phyloP scores from a whole-genome alignment of 1,139 yeast species.

The Yamadazyma mexicana region DNA sequence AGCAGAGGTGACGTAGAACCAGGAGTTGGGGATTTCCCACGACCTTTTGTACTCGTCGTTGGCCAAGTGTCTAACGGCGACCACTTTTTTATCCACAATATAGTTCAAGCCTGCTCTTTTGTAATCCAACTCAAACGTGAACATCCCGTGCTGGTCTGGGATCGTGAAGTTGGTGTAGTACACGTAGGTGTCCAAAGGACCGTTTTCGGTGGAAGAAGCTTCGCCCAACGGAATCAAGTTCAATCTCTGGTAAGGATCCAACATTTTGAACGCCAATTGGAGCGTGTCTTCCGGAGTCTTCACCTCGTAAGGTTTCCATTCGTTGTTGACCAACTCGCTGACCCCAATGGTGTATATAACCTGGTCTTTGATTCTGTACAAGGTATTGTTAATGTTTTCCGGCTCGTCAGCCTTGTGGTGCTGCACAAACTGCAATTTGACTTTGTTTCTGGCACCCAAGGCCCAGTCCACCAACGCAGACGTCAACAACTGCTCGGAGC shows the following conservation, averaged over 20 bases:
- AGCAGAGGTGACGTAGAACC: constrained; percentile 84
- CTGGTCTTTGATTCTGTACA: constrained; percentile 75
- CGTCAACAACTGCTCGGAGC: constrained; percentile 58
- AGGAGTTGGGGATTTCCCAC: constrained; percentile 89
- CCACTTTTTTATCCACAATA: constrained; percentile 64
- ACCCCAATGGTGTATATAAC: constrained; percentile 65
- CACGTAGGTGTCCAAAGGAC: constrained; percentile 36
- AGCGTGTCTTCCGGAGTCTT: constrained; percentile 51
- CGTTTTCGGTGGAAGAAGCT: constrained; percentile 33
- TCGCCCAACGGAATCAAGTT: constrained; percentile 51
- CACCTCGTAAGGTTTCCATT: constrained; percentile 68
- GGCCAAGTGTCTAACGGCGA: constrained; percentile 90
- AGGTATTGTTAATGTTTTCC: constrained; percentile 33
- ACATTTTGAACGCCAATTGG: constrained; percentile 85
- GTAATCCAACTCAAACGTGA: constrained; percentile 80
- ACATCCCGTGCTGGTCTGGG: constrained; percentile 98
- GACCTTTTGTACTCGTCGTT: constrained; percentile 94
- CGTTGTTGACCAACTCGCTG: constrained; percentile 57
- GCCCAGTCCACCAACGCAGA: constrained; percentile 67
- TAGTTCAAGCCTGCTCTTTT: constrained; percentile 76
- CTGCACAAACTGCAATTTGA: constrained; percentile 54
- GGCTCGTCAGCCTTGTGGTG: constrained; percentile 55
- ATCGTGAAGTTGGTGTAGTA: constrained; percentile 55
- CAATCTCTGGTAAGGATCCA: constrained; percentile 92
- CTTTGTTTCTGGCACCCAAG: constrained; percentile 65